Conservation (phyloP, 2,329 filamentous ascomycete genomes). For the Scytalidium lignicola region DNA sequence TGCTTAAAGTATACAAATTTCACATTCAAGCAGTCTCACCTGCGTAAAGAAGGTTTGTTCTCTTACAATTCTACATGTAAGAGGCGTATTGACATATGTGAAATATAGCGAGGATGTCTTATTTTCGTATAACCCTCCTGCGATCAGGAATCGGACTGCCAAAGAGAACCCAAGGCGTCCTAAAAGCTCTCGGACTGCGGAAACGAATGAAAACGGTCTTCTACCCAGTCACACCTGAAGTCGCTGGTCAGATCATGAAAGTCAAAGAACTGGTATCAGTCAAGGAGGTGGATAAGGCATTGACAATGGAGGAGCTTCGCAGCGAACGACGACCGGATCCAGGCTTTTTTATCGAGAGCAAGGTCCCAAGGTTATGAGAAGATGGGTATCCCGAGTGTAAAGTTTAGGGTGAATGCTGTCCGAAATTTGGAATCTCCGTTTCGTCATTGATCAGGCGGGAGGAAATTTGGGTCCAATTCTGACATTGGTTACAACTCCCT, state of each 20-base stretch:
- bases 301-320: slow-evolving; percentile 57
- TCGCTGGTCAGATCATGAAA: slow-evolving; percentile 70
- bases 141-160: slow-evolving; percentile 70
- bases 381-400: neutral
- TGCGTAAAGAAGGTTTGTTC: neutral
- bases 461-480: too few relatives aligned
- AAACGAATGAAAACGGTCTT: slow-evolving; percentile 71
- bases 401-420: neutral
- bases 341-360: slow-evolving; percentile 62
- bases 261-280: slow-evolving; percentile 71
- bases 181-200: slow-evolving; percentile 64
- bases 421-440: neutral
- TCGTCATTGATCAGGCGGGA: neutral
- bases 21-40: neutral
- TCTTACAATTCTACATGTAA: neutral
- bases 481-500: too few relatives aligned
- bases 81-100: neutral
- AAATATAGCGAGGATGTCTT: slow-evolving; percentile 42
- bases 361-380: slow-evolving; percentile 16
- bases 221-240: slow-evolving; percentile 60
- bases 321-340: slow-evolving; percentile 58
- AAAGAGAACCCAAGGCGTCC: slow-evolving; percentile 56
- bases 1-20: neutral
- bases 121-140: slow-evolving; percentile 68
- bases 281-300: slow-evolving; percentile 54